phyloP scores from a whole-genome alignment of 169 alveolate genomes.

The Plasmodium fragile region DNA sequence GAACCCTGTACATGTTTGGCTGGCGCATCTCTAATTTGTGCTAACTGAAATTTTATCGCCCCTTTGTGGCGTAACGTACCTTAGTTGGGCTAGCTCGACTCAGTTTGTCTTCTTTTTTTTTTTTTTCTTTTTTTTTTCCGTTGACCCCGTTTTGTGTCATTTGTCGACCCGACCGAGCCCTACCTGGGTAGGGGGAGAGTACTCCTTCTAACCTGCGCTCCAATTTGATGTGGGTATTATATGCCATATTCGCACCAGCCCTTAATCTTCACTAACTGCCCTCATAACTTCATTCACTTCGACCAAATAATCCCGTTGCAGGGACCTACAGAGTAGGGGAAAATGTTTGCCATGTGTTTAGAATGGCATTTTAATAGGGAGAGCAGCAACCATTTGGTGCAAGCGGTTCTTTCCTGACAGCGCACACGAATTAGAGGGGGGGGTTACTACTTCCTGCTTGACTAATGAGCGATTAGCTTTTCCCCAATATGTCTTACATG shows the following conservation, averaged over 20 bases:
- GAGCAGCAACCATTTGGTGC: neutral
- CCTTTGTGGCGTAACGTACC: neutral
- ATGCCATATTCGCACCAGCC: neutral
- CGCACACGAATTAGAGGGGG: neutral
- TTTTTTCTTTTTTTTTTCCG: neutral
- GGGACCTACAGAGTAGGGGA: neutral
- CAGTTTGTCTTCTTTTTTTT: neutral
- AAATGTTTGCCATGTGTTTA: neutral
- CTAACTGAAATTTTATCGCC: neutral
- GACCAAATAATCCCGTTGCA: slow-evolving; percentile 15
- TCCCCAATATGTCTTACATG: neutral
- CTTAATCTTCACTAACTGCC: neutral
- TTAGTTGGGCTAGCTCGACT: neutral
- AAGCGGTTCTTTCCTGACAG: neutral
- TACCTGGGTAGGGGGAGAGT: neutral
- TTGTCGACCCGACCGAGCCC: neutral
- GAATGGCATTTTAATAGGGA: neutral
- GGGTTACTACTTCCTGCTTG: neutral
- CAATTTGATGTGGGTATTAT: neutral
- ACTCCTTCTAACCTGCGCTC: neutral
- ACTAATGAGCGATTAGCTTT: neutral
- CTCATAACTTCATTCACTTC: neutral
- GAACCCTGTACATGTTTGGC: neutral
- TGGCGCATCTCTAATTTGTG: neutral
- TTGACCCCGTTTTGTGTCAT: neutral